Evolutionary conservation across 345 rosid species (phyloP), one percentile per base, ranked within the genome.

Genomic region (Lepidium aucheri): DNA sequence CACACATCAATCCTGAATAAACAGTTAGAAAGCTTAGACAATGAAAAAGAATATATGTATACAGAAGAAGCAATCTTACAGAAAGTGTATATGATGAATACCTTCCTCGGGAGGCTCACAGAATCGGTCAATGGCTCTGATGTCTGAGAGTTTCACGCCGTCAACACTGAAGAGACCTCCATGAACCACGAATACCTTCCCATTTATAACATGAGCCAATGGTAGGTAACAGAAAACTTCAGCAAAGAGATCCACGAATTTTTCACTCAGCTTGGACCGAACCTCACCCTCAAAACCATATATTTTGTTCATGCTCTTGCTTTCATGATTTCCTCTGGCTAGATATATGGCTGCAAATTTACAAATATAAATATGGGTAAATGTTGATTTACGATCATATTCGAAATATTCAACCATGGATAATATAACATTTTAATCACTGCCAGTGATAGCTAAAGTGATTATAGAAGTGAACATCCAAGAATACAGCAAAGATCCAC

Each of bases 101-200:
- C 98, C 98, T 88, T 94, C 99, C 80, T 94, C 97, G 0, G 96
- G 95, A 69, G 99, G 99, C 81, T 94, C 99, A 43, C 96, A 84
- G 77, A 94, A 94, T 20, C 99, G 78, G 77, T 94, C 88, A 26
- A 94, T 88, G 43, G 89, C 88, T 80, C 74, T 82, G 58, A 94
- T 90, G 67, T 90, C 97, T 15, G 95, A 83, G 53, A 94, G 87
- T 74, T 90, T 90, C 60, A 94, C 97, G 39, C 96, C 99, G 34
- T 94, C 99, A 24, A 84, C 87, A 74, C 99, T 94, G 59, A 94
- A 94, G 67, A 94, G 95, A 56, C 99, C 99, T 69, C 99, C 99
- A 77, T 94, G 99, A 38, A 90, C 97, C 17, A 90, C 93, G 4
- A 94, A 87, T 26, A 90, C 79, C 83, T 90, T 94, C 69, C 50